Conservation (phyloP, 305 asterid genomes). For the Rubia tinctorum region DNA sequence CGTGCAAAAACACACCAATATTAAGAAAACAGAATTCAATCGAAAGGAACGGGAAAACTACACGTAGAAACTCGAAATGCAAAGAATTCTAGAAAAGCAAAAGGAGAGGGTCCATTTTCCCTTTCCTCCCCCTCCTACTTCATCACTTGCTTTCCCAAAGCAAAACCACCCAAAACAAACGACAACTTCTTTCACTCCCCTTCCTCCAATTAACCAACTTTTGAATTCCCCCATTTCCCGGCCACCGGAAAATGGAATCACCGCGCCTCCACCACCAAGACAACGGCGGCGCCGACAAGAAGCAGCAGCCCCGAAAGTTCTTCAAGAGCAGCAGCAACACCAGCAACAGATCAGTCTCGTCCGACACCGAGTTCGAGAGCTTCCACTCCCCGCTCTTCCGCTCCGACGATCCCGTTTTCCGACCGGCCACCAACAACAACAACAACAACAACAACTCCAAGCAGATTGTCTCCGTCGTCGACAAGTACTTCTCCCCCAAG, state of each 20-base stretch:
- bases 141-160: constrained; percentile 19
- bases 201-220: constrained; percentile 2
- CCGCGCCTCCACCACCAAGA: background rate
- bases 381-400: constrained; percentile 67
- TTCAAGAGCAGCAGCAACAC: constrained; percentile 21
- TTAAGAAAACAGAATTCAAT: too few species aligned
- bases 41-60: background rate
- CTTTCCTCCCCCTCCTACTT: constrained; percentile 13
- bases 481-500: constrained; percentile 41
- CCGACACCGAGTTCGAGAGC: constrained; percentile 62
- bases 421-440: constrained; percentile 22
- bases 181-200: background rate
- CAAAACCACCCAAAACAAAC: background rate
- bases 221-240: constrained; percentile 6
- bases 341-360: constrained; percentile 62
- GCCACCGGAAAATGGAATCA: background rate
- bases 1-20: too few species aligned
- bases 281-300: background rate
- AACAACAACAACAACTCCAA: constrained; percentile 20
- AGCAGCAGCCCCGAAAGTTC: constrained; percentile 3
- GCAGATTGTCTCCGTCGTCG: constrained; percentile 36
- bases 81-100: background rate
- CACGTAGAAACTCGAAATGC: background rate
- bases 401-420: constrained; percentile 54
- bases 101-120: background rate